Base-by-base conservation (phyloP, 257 asterid species). In the Cynanchum wilfordii region DNA sequence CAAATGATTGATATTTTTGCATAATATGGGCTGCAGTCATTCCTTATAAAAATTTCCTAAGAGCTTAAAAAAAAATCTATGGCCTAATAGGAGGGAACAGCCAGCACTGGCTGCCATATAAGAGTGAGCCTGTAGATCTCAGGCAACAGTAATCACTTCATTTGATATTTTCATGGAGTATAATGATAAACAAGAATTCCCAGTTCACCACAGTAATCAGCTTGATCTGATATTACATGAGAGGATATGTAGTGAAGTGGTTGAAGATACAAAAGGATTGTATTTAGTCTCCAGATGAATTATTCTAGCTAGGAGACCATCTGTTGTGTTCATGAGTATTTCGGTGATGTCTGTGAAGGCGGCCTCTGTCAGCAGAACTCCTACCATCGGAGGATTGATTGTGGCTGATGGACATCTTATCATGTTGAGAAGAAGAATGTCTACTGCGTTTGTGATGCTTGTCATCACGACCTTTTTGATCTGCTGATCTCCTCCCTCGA, bases 401-500 rank as follows among this genome's bases (percentile, higher is more conserved):
- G 72, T 42, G 77, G 11, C 76, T 70, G 42, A 76, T 40, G 5
- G 77, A 76, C 72, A 83, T 81, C 74, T 68, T 76, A 50, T 79
- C 84, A 42, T 51, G 85, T 75, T 80, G 71, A 33, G 79, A n/a
- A 62, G 85, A 83, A 62, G 85, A 83, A 72, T 79, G 82, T 70
- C 86, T 77, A 63, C 57, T 73, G 57, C 58, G 82, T 54, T 64
- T 82, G 40, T 44, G 81, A 63, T 73, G 70, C 69, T 76, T 80
- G 42, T 68, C 79, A 73, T 65, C 71, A 20, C 49, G 75, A 13
- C 81, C 86, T 58, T 83, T 84, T 30, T 38, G 68, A 80, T 77
- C 69, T 67, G 47, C 68, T 10, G 88, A 81, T 75, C 78, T 79
- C 75, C 82, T 72, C 8, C 13, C 73, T 55, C 76, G 71, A 54